Percentiles rank a stretch among this genome's conserved stretches.
These are phyloP conservation scores for Phytophthora hibernalis DNA, from an alignment of 352 stramenopile species.

Conservation along the genomic window DNA sequence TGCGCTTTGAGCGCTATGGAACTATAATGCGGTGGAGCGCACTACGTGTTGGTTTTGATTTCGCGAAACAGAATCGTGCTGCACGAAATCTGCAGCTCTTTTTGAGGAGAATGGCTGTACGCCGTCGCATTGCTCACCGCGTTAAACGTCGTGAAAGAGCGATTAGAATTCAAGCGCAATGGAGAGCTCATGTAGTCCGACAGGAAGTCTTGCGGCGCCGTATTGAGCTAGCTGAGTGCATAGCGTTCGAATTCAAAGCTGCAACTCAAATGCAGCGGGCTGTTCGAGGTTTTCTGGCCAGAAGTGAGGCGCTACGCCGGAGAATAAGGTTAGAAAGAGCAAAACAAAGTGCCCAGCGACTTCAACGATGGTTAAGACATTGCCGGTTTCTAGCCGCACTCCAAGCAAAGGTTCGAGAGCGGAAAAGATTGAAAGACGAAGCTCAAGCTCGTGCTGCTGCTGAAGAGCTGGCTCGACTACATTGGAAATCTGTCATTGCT, in stretches of 20 bases:
- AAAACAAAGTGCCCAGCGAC: neutral
- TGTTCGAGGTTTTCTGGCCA: conserved; percentile 38
- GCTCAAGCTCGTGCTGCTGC: conserved; percentile 30
- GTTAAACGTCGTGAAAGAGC: conserved; percentile 33
- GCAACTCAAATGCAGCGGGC: conserved; percentile 40
- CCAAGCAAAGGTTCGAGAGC: conserved; percentile 31
- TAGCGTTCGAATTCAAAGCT: conserved; percentile 28
- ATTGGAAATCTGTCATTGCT: conserved; percentile 29
- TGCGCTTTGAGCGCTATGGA: conserved; percentile 66
- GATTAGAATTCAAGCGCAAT: conserved; percentile 45
- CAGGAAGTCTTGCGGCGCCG: conserved; percentile 25
- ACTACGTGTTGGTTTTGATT: conserved; percentile 61
- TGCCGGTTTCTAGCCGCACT: conserved; percentile 23
- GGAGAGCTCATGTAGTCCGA: conserved; percentile 37
- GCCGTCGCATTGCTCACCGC: conserved; percentile 35
- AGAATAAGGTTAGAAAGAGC: conserved; percentile 32
- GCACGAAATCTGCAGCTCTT: conserved; percentile 60
- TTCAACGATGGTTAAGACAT: conserved; percentile 39
- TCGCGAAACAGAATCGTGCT: conserved; percentile 55
- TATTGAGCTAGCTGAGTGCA: conserved; percentile 1
- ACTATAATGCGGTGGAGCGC: conserved; percentile 63
- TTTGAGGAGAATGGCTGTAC: conserved; percentile 47
- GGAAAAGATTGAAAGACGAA: conserved; percentile 39
- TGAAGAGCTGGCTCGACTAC: conserved; percentile 34
- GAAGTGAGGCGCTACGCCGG: conserved; percentile 14